These are phyloP conservation scores for Solanum pennellii DNA, from an alignment of 257 asterid species.

Conservation along the genomic window DNA sequence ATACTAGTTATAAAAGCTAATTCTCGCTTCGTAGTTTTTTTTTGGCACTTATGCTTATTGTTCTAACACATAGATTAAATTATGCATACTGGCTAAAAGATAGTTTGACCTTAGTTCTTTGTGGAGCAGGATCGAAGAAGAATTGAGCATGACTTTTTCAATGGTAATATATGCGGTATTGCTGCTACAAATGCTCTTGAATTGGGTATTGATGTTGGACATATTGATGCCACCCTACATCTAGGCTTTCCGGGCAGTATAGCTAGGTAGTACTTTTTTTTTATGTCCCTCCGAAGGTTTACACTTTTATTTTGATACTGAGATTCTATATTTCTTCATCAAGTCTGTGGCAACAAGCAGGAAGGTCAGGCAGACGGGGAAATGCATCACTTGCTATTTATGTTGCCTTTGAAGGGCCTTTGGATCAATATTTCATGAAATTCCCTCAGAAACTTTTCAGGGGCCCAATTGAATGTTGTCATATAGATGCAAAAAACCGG, in stretches of 20 bases:
- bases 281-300: slow-evolving; percentile 3
- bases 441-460: slow-evolving; percentile 77
- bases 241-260: slow-evolving; percentile 97
- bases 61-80: not conserved
- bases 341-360: slow-evolving; percentile 98
- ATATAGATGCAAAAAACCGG: slow-evolving; percentile 73
- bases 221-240: slow-evolving; percentile 88
- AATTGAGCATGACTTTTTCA: slow-evolving; percentile 70
- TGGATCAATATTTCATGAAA: slow-evolving; percentile 94
- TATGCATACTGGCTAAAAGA: not conserved
- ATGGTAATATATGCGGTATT: slow-evolving; percentile 67
- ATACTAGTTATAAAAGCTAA: not conserved
- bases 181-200: slow-evolving; percentile 98
- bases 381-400: slow-evolving; percentile 79
- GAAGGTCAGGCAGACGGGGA: slow-evolving; percentile 95
- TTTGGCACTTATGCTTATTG: not conserved
- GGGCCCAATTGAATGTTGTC: slow-evolving; percentile 85
- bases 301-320: not conserved
- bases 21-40: not conserved
- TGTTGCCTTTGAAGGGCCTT: slow-evolving; percentile 94
- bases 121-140: slow-evolving; percentile 79
- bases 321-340: not conserved
- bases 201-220: slow-evolving; percentile 96
- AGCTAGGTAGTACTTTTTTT: slow-evolving; percentile 46
- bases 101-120: slow-evolving; percentile 11